Percentiles rank a stretch among this genome's conserved stretches.
Evolutionary conservation across 208 protist species (phyloP).

Genomic region (Angomonas deanei): DNA sequence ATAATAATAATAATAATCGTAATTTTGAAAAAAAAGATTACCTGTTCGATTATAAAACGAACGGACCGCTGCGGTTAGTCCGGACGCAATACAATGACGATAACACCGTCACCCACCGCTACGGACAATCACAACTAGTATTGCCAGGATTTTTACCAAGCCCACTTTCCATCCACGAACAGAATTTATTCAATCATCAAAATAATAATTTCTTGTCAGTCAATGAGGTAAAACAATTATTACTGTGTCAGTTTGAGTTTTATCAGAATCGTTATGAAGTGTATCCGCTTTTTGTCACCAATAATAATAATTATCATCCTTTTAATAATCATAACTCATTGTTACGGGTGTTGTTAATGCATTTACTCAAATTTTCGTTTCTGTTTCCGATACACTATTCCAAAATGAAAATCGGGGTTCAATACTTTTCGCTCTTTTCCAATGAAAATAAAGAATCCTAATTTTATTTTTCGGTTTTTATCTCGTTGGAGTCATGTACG

Average conservation of each 20-base stretch:
- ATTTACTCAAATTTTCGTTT: too few relatives aligned
- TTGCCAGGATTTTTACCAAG: not conserved
- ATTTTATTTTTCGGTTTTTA: not conserved
- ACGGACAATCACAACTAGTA: not conserved
- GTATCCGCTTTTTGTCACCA: not conserved
- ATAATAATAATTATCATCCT: not conserved
- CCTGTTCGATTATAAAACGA: too few relatives aligned
- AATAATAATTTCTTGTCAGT: not conserved
- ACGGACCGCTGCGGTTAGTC: too few relatives aligned
- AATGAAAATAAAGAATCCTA: too few relatives aligned
- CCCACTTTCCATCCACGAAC: not conserved
- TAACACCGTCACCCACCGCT: not conserved
- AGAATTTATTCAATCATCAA: not conserved
- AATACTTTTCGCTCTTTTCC: too few relatives aligned
- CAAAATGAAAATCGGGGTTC: too few relatives aligned
- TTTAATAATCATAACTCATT: not conserved
- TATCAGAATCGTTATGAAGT: not conserved
- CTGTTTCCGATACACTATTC: too few relatives aligned
- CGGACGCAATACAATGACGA: not conserved
- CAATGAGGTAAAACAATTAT: not conserved
- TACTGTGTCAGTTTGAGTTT: conserved; percentile 3
- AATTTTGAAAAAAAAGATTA: too few relatives aligned
- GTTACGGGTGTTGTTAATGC: too few relatives aligned
- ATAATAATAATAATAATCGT: conserved; percentile 7
- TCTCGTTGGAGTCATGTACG: not conserved